Evolutionary conservation across 2,329 filamentous ascomycete species (phyloP), one percentile per base, ranked within the genome.

Genomic region (Epichloe hybrida): DNA sequence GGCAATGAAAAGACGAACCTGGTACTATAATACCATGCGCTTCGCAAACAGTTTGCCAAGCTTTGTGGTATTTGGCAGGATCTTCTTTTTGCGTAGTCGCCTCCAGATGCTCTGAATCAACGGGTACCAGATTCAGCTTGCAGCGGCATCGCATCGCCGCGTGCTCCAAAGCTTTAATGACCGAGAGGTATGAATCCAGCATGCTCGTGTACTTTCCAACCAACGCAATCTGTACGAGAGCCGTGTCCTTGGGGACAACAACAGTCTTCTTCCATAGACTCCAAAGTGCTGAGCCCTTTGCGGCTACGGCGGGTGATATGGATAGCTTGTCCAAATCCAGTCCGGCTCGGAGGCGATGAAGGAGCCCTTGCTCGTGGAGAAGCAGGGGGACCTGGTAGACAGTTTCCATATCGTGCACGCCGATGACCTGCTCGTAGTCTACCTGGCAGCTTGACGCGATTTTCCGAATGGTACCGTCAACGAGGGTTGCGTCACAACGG

Each of bases 141-240:
- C 82, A 79, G 48, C 77, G 74, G 67, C 89, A 93, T 54, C 80
- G 80, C 90, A 97, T 96, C 5, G 90, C 83, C 1, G 86, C 81
- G 68, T 97, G 91, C 69, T 97, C 91, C 3, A 97, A 76, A 0
- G 89, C 81, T 70, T 96, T 96, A 65, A 81, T 76, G 42, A 95
- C 83, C 43, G 80, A 85, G 46, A 95, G 76, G 62, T 96, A 97
- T 4, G 87, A 84, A 66, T 97, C 91, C 50, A 89, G 82, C 4
- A 91, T 79, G 49, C 81, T 80, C 21, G 83, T 83, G 66, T 98
- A 98, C 69, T 97, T 97, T 58, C 93, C 93, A 11, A 97, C 90
- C 12, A 98, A 73, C 8, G 81, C 88, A 64, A 98, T 94, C 40
- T 77, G 77, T 52, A 97, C 83, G 0, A 77, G 74, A 51, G 79